Evolutionary conservation across 2,329 filamentous ascomycete species (phyloP).

Genomic region (Alternaria hordeiaustralica): DNA sequence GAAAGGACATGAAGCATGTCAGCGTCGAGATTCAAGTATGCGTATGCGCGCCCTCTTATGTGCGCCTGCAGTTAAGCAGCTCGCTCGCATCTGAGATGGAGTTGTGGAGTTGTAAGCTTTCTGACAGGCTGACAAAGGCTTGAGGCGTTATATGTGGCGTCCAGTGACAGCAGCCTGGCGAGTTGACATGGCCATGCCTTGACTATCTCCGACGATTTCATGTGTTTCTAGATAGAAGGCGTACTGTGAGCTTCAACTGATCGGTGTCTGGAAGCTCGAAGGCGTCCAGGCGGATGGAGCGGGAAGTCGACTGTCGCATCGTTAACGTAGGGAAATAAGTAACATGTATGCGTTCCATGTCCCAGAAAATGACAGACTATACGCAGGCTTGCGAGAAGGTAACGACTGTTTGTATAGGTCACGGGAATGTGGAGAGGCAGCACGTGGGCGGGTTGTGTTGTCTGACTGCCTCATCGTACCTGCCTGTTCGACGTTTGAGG

Average conservation of each 20-base stretch:
- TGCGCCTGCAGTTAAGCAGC: background rate
- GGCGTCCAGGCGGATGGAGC: background rate
- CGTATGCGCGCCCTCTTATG: background rate
- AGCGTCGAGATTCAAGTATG: background rate
- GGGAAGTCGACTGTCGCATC: background rate
- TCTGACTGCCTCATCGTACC: background rate
- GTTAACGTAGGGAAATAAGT: background rate
- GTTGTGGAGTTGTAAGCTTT: background rate
- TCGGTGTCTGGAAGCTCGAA: background rate
- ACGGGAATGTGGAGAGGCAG: background rate
- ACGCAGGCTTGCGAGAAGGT: background rate
- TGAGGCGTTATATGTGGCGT: background rate
- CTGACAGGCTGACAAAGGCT: background rate
- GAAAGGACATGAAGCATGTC: background rate
- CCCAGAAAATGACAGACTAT: too few relatives aligned
- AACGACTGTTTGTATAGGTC: background rate
- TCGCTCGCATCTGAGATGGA: background rate
- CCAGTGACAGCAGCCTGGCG: background rate
- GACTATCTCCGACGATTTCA: background rate
- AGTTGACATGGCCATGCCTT: background rate
- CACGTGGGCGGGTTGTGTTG: background rate
- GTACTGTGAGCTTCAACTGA: background rate
- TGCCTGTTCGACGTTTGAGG: background rate
- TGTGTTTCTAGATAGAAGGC: background rate
- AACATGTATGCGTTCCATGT: too few relatives aligned